Percentiles rank a stretch among this genome's conserved stretches.
Evolutionary conservation across 179 eudicot genomes (phyloP).

Genomic region (Nepenthes alata): DNA sequence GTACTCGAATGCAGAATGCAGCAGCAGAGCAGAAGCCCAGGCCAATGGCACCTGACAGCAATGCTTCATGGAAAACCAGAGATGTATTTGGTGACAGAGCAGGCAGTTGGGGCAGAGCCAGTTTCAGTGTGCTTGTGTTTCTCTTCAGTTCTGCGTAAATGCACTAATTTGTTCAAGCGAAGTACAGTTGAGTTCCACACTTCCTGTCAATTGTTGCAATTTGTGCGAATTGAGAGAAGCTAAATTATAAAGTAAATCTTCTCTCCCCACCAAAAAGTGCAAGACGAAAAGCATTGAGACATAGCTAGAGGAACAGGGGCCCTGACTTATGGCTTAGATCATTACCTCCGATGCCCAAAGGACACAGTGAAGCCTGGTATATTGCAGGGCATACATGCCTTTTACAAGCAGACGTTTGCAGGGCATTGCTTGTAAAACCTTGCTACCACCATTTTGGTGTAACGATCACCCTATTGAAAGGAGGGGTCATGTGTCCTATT

Average conservation of each 20-base stretch:
- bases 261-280: too few relatives aligned
- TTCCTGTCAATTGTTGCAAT: background rate
- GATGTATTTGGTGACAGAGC: background rate
- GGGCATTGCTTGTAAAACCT: too few relatives aligned
- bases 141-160: background rate
- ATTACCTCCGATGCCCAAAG: too few relatives aligned
- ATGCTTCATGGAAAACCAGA: constrained; percentile 11
- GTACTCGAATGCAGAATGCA: constrained; percentile 11
- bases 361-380: too few relatives aligned
- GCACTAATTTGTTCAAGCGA: background rate
- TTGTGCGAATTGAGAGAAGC: background rate
- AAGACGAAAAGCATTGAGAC: too few relatives aligned
- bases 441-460: too few relatives aligned
- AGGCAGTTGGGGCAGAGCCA: background rate
- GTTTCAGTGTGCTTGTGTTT: background rate
- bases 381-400: too few relatives aligned
- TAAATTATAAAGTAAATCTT: background rate
- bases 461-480: too few relatives aligned
- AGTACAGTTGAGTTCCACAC: background rate
- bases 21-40: constrained; percentile 9
- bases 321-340: too few relatives aligned
- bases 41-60: constrained; percentile 26
- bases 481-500: too few relatives aligned
- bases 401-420: too few relatives aligned
- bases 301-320: too few relatives aligned